Evolutionary conservation across 2,329 filamentous ascomycete genomes (phyloP), one percentile per base, ranked within the genome.

Genomic region (Cercospora sp.): DNA sequence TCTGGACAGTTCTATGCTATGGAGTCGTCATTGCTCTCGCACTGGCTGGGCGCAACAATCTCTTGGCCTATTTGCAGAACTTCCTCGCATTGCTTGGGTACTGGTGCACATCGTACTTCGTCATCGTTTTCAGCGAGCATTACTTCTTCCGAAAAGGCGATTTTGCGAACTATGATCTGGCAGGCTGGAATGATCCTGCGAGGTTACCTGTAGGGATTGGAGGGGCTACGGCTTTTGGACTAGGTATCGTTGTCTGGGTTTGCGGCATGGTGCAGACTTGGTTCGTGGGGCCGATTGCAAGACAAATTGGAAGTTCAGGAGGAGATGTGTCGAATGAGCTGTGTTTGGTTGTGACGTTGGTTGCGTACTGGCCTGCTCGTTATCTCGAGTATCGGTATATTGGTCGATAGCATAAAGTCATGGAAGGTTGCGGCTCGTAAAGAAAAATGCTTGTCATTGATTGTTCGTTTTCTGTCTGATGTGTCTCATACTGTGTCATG

Each of bases 291-390:
- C 89, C 89, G 0, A 78, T 90, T 66, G 87, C 86, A 2, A 80
- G 80, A 61, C 76, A 83, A 65, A 85, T 89, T 30, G 87, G 87
- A 0, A 83, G 82, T 5, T 80, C 82, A 72, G 86, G 86, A 20
- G 86, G 83, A 64, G 86, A 89, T 78, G 81, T 87, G 60, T 84
- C 83, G 9, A 86, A 86, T 70, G 80, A 87, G 79, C 78, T 88
- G 53, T 80, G 84, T 1, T 79, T 87, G 51, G 77, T 83, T 3
- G 82, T 86, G 31, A 85, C 84, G 0, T 72, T 84, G 9, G 42
- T 84, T 6, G 77, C 79, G 3, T 87, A 82, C 72, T 69, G 84
- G 4, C 84, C 84, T 2, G 77, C 82, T 58, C 76, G 86, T 51
- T 84, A 80, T 69, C 69, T 83, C 67, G 85, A 88, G 79, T 74